Base-by-base conservation (phyloP, 2,329 filamentous ascomycete genomes). In the Colletotrichum endophyticum region DNA sequence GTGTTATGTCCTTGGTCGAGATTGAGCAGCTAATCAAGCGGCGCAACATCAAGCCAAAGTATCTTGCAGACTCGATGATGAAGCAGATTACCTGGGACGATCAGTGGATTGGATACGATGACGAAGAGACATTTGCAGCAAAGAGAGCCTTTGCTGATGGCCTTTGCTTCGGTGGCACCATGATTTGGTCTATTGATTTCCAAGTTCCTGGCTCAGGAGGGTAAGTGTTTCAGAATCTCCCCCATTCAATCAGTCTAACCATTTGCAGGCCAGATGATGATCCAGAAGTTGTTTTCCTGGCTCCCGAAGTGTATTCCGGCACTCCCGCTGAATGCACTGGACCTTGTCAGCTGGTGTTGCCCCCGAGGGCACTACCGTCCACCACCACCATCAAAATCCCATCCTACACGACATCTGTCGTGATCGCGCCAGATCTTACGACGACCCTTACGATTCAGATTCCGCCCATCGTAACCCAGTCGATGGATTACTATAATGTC, bases 1-100 rank as follows among this genome's bases (percentile, higher is more conserved):
- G 84, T 5, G 81, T 84, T 2, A 80, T 85, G 75, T 83, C 82
- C 1, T 68, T 82, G 0, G 56, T 77, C 1, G 84, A 85, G 75
- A 84, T 85, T 36, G 67, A 99, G 86, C 96, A 99, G 86, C 89
- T 92, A 30, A 95, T 99, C 76, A 96, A 99, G 87, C 93, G 92
- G 84, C 93, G 90, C 82, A 96, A 96, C 19, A 79, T 94, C 28
- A 87, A 93, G 79, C 94, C 94, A 79, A 96, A 99, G 84, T 94
- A 96, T 82, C 80, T 92, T 39, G 86, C 87, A 6, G 72, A 77
- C 4, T 81, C 78, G 19, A 66, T 66, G 63, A 80, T 83, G 77
- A 84, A 84, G 72, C 56, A 80, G 25, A 70, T 83, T 56, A 78
- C 77, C 12, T 84, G 78, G 77, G 79, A 73, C 27, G 80, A 80